Base-by-base conservation (phyloP, 306 rosid genomes). In the Nissolia schottii region DNA sequence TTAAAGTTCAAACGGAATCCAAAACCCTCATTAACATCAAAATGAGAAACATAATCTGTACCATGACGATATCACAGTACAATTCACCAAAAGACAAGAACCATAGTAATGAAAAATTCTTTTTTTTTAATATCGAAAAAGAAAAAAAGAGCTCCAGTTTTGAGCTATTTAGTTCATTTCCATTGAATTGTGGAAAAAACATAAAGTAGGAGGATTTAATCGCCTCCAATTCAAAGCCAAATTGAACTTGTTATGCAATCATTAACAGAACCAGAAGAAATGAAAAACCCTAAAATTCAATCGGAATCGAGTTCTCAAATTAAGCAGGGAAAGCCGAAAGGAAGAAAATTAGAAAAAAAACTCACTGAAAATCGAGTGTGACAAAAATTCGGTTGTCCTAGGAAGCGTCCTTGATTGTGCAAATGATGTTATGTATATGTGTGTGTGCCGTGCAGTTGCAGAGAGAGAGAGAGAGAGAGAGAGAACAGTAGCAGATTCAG, bases 321-420 rank as follows among this genome's bases (percentile, higher is more conserved):
- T 37, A 53, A 70, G n/a, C 22, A 40, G 7, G 8, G n/a, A 23
- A 2, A 24, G 55, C 9, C 14, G 28, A 35, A 75, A 68, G 23
- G 15, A 10, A n/a, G n/a, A 8, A 20, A 56, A 45, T 9, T 13
- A 16, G 40, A 6, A 32, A 20, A 11, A 77, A 20, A 18, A 64
- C 89, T 78, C 70, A 88, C 94, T 88, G 86, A 63, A 81, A 79
- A 67, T 58, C 48, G 65, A 60, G 46, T 74, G 61, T 74, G 84
- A 72, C 67, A 53, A 80, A 23, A 61, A 70, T 77, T 80, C 35
- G 85, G 55, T 77, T 73, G 80, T 74, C 82, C 67, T 18, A 64
- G 79, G 70, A 69, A 73, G 67, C 77, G 71, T 72, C 34, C 35
- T 59, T 70, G 67, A 64, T 38, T 57, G 45, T 12, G 77, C 27